Evolutionary conservation across 352 stramenopile species (phyloP), one percentile per base, ranked within the genome.

Genomic region (Globisporangium acanthophoron): DNA sequence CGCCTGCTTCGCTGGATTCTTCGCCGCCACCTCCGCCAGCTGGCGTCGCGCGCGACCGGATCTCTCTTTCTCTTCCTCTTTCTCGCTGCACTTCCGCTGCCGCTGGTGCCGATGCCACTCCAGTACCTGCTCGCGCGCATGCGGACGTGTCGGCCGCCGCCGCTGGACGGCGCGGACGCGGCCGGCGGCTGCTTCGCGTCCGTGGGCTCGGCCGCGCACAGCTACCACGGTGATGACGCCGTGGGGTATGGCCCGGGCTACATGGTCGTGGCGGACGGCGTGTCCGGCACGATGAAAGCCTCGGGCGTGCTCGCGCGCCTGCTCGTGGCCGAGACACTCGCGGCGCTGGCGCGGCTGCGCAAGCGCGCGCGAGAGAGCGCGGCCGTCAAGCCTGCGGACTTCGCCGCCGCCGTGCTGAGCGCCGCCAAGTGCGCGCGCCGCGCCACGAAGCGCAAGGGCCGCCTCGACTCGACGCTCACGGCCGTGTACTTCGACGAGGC

Each of bases 211-310:
- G 83, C 86, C 8, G 71, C 76, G 50, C 80, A 93, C 69, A 83
- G 70, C 56, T 95, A 91, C 67, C 84, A 94, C 53, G 86, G 84
- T 40, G 86, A 95, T 67, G 86, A 95, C 56, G 86, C 86, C 1
- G 79, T 93, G 21, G 86, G 83, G n/a, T 95, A 88, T 59, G 86
- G 86, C 0, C 81, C 83, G 3, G 70, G 78, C 44, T 95, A 90
- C 69, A 93, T 95, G 84, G 84, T 93, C 21, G 76, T 93, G 20
- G 81, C 83, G 2, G 86, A 95, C 68, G 86, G 86, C 52, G 86
- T 95, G 24, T 94, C 86, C 3, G 84, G 86, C 40, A 95, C 86
- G 12, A 84, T 87, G 64, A 95, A 95, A 64, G 79, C 83, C 2
- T 92, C 81, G 12, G 83, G 83, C 43, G 82, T 92, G 55, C 76